Base-by-base conservation (phyloP, 2,329 filamentous ascomycete genomes). In the Fusarium sp. region DNA sequence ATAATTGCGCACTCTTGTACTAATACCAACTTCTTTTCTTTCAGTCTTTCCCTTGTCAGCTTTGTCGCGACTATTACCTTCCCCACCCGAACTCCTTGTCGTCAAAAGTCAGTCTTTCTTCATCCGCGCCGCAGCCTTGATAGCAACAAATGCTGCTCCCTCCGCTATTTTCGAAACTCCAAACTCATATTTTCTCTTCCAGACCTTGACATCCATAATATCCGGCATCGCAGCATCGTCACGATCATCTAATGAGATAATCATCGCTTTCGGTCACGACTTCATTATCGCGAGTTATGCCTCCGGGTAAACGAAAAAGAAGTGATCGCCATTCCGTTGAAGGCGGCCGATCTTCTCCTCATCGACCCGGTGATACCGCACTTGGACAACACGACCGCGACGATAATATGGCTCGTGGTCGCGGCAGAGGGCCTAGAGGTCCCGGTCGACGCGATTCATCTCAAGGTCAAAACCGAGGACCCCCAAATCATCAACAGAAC, bases 311-410 rank as follows among this genome's bases (percentile, higher is more conserved):
- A 83, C 86, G 89, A 77, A 91, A 90, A 86, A 87, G 88, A 80
- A 83, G 84, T 78, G 87, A 89, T 54, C 84, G 88, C 73, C 81
- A 81, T 58, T 83, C 83, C 69, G 81, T 82, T 70, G 88, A 90
- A 66, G 84, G 83, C 63, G 82, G 82, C 72, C 85, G 90, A 69
- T 90, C 90, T 26, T 88, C 90, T 57, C 90, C 91, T 58, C 90
- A 92, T 81, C 88, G 90, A 39, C 90, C 90, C 52, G 86, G 84
- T 59, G 88, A 91, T 75, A 87, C 87, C 12, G 78, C 82, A 44
- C 78, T 90, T 62, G 88, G 84, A 48, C 89, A 90, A 71, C 88
- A 91, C 80, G 90, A 92, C 62, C 82, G 87, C 81, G 86, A 87
- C 73, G 85, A 88, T 77, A 83, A 83, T 44, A 81, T 83, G 74